phyloP scores from a whole-genome alignment of 192 early-diverging fungal genomes.

The Dissophora globulifera region DNA sequence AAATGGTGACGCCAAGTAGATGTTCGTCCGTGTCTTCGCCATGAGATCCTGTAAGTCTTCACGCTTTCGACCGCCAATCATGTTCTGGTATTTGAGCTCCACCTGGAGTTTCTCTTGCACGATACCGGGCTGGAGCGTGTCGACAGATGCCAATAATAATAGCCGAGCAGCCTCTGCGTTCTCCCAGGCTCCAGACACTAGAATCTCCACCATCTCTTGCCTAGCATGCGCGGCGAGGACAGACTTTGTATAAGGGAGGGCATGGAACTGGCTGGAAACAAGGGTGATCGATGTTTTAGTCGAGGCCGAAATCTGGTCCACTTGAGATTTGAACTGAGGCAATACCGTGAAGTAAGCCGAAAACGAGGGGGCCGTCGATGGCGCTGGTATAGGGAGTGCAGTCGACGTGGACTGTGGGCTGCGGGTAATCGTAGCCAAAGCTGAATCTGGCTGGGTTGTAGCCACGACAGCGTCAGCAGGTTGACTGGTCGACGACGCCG shows the following conservation, averaged over 20 bases:
- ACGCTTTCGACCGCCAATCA: constrained; percentile 76
- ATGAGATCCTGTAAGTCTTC: constrained; percentile 70
- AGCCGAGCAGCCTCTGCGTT: constrained; percentile 44
- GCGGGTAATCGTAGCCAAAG: not conserved
- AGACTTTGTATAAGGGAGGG: constrained; percentile 36
- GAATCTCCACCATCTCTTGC: constrained; percentile 44
- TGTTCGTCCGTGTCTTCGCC: constrained; percentile 73
- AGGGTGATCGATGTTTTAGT: constrained; percentile 38
- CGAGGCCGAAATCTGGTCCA: constrained; percentile 35
- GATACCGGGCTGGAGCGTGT: constrained; percentile 22
- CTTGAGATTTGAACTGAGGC: constrained; percentile 37
- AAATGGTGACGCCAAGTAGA: constrained; percentile 77
- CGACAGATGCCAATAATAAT: constrained; percentile 32
- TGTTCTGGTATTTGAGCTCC: constrained; percentile 67
- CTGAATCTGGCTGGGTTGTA: not conserved
- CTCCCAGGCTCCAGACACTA: constrained; percentile 50
- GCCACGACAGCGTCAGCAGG: not conserved
- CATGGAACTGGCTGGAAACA: constrained; percentile 47
- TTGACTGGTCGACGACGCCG: not conserved
- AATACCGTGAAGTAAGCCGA: constrained; percentile 22
- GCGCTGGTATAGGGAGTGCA: not conserved
- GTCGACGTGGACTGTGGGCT: not conserved
- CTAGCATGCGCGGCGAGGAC: constrained; percentile 35
- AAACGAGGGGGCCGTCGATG: constrained; percentile 12
- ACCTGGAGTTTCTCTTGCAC: constrained; percentile 40